Conservation (phyloP, 1,139 yeast species). For the Arxiozyma bovina region DNA sequence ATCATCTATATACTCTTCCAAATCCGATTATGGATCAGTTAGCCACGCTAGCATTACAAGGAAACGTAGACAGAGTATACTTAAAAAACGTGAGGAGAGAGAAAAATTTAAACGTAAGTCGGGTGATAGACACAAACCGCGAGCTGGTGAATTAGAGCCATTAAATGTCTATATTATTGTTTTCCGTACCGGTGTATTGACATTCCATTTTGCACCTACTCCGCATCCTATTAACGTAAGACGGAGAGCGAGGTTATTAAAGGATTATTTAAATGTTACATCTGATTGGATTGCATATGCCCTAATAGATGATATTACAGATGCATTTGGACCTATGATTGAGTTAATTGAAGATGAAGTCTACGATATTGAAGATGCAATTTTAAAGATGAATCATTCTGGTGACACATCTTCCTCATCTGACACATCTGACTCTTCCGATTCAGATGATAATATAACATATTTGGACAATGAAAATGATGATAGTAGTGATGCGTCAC, state of each 20-base stretch:
- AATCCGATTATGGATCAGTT: conserved; percentile 2
- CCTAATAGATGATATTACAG: conserved; percentile 90
- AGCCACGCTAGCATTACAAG: not conserved
- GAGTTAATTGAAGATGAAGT: conserved; percentile 90
- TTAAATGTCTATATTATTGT: conserved; percentile 89
- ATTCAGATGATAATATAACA: conserved; percentile 8
- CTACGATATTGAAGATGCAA: conserved; percentile 83
- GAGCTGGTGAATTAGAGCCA: conserved; percentile 79
- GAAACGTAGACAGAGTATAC: conserved; percentile 15
- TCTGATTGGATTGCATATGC: conserved; percentile 98
- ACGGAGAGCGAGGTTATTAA: conserved; percentile 76
- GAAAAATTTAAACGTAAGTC: conserved; percentile 35
- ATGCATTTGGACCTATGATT: conserved; percentile 94
- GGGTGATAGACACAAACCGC: conserved; percentile 37
- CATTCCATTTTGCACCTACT: conserved; percentile 90
- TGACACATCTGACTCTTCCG: conserved; percentile 30
- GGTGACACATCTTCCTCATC: conserved; percentile 42
- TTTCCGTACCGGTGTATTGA: conserved; percentile 80
- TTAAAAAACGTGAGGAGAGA: conserved; percentile 30
- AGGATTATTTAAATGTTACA: conserved; percentile 81
- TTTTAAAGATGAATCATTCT: conserved; percentile 74
- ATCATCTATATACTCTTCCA: conserved; percentile 4
- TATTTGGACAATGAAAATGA: conserved; percentile 1
- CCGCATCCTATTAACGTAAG: conserved; percentile 96
- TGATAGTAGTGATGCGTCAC: conserved; percentile 12